Percentiles rank a stretch among this genome's conserved stretches.
These are phyloP conservation scores for Salvia sclarea DNA, from an alignment of 305 asterid genomes.

Conservation along the genomic window DNA sequence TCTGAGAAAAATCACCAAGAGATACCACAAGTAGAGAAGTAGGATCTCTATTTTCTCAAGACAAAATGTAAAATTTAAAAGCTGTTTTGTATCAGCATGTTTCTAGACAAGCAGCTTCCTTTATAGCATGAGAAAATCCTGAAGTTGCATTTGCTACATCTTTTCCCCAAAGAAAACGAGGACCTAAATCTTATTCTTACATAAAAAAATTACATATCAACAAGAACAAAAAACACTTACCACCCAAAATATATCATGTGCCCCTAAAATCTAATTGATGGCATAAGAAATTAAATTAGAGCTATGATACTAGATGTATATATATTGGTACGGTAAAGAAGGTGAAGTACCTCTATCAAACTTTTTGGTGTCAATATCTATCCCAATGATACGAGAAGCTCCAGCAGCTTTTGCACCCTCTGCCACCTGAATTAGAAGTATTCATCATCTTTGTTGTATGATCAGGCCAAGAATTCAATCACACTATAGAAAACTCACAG, in stretches of 20 bases:
- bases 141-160: neutral
- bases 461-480: constrained; percentile 16
- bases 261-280: neutral
- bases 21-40: neutral
- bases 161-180: neutral
- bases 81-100: neutral
- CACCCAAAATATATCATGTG: neutral
- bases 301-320: constrained; percentile 3
- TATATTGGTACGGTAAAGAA: neutral
- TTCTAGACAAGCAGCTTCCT: neutral
- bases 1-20: neutral
- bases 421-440: constrained; percentile 67
- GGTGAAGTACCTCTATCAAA: constrained; percentile 60
- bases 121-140: neutral
- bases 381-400: constrained; percentile 92
- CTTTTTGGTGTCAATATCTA: constrained; percentile 88
- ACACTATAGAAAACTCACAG: constrained; percentile 59
- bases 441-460: constrained; percentile 19
- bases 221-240: constrained; percentile 1
- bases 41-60: neutral
- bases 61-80: neutral
- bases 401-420: constrained; percentile 99
- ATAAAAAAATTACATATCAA: neutral
- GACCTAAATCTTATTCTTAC: neutral
- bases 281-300: neutral